Percentiles rank a stretch among this genome's conserved stretches.
phyloP scores from a whole-genome alignment of 2,329 filamentous ascomycete species.

The Talaromyces sp. region DNA sequence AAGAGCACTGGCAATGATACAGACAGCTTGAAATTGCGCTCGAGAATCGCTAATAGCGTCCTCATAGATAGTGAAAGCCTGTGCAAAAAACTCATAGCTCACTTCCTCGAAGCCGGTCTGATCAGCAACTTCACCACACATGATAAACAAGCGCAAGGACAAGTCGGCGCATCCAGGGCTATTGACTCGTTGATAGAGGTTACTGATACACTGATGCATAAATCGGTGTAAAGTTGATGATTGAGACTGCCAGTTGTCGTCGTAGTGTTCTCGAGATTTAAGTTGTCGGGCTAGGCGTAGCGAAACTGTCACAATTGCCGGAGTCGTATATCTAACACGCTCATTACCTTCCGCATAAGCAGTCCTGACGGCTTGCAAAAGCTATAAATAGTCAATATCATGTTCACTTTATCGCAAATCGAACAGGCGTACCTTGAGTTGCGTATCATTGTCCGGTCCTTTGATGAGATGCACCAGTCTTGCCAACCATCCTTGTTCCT shows the following conservation, averaged over 20 bases:
- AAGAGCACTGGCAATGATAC: conserved; percentile 83
- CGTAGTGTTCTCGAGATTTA: conserved; percentile 85
- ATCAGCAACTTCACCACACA: conserved; percentile 89
- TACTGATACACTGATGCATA: conserved; percentile 82
- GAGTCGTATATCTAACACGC: conserved; percentile 91
- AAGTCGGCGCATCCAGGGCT: conserved; percentile 80
- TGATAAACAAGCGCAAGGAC: conserved; percentile 81
- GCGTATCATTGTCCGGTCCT: conserved; percentile 81
- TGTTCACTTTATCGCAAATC: not conserved
- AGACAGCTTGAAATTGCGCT: conserved; percentile 96
- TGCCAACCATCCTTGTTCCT: conserved; percentile 96
- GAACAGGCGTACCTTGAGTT: conserved; percentile 64
- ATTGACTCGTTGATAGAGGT: conserved; percentile 81
- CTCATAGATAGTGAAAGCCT: conserved; percentile 97
- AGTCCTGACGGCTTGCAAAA: conserved; percentile 82
- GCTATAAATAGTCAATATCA: conserved; percentile 36
- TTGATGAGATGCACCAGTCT: conserved; percentile 85
- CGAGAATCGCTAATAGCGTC: conserved; percentile 93
- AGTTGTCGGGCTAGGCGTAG: conserved; percentile 85
- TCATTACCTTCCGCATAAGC: conserved; percentile 90
- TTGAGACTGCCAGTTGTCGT: conserved; percentile 69
- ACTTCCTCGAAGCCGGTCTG: conserved; percentile 91
- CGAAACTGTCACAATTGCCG: conserved; percentile 82
- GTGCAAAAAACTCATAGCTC: conserved; percentile 95
- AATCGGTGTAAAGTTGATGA: conserved; percentile 90